A percentile compares a stretch with the other conserved stretches of the same genome.
These are phyloP conservation scores for Bromus sterilis DNA, from an alignment of 176 grass and related monocot genomes.

Conservation along the genomic window DNA sequence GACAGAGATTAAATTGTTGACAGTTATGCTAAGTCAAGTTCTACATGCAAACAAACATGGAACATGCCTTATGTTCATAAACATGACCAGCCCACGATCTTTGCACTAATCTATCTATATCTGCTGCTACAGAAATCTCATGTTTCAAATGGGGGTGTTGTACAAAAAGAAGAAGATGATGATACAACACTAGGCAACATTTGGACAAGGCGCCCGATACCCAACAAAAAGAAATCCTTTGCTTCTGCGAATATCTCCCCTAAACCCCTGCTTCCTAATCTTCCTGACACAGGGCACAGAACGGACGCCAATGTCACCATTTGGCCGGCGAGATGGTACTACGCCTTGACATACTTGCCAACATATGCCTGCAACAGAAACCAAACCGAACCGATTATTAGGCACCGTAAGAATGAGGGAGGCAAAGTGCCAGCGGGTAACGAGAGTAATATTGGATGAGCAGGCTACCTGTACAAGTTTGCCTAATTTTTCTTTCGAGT, in stretches of 20 bases:
- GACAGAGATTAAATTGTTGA: neutral
- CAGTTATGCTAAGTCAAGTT: neutral
- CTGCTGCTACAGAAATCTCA: constrained; percentile 8
- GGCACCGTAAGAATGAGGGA: neutral
- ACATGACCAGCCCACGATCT: neutral
- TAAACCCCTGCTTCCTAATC: neutral
- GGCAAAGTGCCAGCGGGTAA: neutral
- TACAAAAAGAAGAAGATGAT: neutral
- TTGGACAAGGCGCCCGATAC: neutral
- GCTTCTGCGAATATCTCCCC: neutral
- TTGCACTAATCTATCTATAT: neutral
- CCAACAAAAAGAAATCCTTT: neutral
- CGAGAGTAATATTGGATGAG: neutral
- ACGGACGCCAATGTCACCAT: neutral
- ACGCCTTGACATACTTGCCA: constrained; percentile 69
- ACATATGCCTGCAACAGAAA: constrained; percentile 65
- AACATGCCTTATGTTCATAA: neutral
- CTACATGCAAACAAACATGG: neutral
- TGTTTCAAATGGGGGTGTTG: constrained; percentile 4
- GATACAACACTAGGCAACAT: neutral
- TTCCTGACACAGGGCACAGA: neutral
- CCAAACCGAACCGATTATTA: neutral
- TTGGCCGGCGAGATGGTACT: neutral
- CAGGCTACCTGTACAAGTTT: constrained; percentile 85
- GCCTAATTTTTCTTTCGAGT: constrained; percentile 69